Conservation (phyloP, 2,329 filamentous ascomycete species). For the Colletotrichum eremochloae region DNA sequence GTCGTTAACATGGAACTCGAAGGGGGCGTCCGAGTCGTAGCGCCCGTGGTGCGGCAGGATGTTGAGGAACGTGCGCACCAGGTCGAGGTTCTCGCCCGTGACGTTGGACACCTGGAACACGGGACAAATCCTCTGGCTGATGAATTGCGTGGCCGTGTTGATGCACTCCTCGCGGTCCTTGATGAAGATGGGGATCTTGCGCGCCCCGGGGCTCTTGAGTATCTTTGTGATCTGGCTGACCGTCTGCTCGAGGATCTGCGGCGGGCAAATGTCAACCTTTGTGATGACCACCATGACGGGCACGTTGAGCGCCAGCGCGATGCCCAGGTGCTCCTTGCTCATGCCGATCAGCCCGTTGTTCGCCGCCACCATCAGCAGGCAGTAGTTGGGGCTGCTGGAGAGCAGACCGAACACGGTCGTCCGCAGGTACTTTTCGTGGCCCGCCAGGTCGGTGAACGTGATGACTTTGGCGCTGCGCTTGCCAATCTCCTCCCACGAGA, state of each 20-base stretch:
- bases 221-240: conserved; percentile 93
- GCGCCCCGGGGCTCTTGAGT: conserved; percentile 90
- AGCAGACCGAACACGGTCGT: conserved; percentile 97
- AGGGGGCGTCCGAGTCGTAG: conserved; percentile 88
- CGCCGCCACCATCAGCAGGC: conserved; percentile 96
- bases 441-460: conserved; percentile 93
- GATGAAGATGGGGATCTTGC: conserved; percentile 97
- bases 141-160: conserved; percentile 95
- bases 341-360: conserved; percentile 98
- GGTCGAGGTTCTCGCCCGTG: conserved; percentile 89
- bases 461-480: conserved; percentile 96
- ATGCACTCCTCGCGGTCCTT: conserved; percentile 92
- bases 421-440: conserved; percentile 93
- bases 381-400: conserved; percentile 96
- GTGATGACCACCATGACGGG: conserved; percentile 98
- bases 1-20: conserved; percentile 97
- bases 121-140: conserved; percentile 94
- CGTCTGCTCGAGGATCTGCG: conserved; percentile 94
- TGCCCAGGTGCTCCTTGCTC: conserved; percentile 98
- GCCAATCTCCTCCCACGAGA: conserved; percentile 98
- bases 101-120: conserved; percentile 99
- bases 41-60: conserved; percentile 95
- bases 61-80: conserved; percentile 93
- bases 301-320: conserved; percentile 93
- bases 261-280: conserved; percentile 98